phyloP scores from a whole-genome alignment of 75 land plant genomes.

The Chamaecyparis obtusa region DNA sequence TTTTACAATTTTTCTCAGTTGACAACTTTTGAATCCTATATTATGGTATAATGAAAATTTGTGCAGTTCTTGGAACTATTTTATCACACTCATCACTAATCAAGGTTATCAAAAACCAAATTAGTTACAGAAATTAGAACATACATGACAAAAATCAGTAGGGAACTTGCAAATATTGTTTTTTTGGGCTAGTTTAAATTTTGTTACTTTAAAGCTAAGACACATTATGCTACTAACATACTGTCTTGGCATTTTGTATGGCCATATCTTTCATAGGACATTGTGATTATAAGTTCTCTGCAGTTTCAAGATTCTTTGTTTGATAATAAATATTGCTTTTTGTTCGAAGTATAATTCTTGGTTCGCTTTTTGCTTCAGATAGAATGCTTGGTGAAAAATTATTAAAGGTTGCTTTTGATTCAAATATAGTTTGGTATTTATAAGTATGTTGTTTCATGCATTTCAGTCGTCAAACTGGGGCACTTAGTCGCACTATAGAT shows the following conservation, averaged over 20 bases:
- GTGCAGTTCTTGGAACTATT: background rate
- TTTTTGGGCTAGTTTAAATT: background rate
- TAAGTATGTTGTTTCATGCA: background rate
- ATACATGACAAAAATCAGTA: background rate
- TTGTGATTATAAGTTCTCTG: background rate
- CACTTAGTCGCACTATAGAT: constrained; percentile 82
- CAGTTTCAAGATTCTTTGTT: background rate
- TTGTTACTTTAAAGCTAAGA: background rate
- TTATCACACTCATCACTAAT: background rate
- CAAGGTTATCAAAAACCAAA: background rate
- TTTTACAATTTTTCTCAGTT: background rate
- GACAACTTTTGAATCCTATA: background rate
- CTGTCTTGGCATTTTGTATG: background rate
- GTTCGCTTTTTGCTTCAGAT: background rate
- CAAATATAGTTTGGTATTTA: background rate
- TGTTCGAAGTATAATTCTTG: background rate
- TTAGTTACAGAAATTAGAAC: background rate
- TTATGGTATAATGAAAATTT: background rate
- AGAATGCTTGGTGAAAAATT: background rate
- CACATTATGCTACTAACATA: background rate
- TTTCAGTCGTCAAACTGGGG: constrained; percentile 94
- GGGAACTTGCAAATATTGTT: background rate
- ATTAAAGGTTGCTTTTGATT: background rate
- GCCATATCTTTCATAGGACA: background rate
- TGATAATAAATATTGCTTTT: background rate